Conservation (phyloP, 2,329 filamentous ascomycete species). For the Dryadomyces quercivorus region DNA sequence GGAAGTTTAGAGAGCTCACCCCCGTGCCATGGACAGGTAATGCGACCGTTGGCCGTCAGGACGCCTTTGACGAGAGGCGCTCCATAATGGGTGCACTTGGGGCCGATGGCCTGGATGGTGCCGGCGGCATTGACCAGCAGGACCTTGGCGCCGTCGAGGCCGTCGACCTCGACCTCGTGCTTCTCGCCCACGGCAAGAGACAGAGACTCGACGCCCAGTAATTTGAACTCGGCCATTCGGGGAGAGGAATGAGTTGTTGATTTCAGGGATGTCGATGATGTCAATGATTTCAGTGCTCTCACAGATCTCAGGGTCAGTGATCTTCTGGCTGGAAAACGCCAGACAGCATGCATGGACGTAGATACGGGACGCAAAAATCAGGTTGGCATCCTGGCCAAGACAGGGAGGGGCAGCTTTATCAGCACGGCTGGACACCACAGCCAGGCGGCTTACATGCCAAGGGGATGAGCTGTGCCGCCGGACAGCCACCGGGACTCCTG, state of each 20-base stretch:
- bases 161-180: constrained; percentile 81
- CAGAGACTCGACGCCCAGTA: constrained; percentile 67
- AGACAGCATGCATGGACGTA: background rate
- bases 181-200: constrained; percentile 71
- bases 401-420: too few relatives aligned
- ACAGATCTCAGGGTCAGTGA: too few relatives aligned
- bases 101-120: constrained; percentile 65
- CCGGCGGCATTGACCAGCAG: constrained; percentile 70
- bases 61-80: constrained; percentile 82
- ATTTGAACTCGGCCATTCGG: constrained; percentile 47
- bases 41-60: constrained; percentile 63
- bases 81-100: constrained; percentile 81
- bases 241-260: constrained; percentile 4
- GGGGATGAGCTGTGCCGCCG: too few relatives aligned
- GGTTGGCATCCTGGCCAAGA: background rate
- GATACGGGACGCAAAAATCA: background rate
- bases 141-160: constrained; percentile 74
- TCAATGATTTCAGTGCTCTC: too few relatives aligned
- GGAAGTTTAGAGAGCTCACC: constrained; percentile 39
- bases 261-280: too few relatives aligned
- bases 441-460: background rate
- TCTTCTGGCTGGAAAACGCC: background rate
- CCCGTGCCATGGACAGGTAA: constrained; percentile 96
- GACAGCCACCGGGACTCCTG: background rate
- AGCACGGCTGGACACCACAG: too few relatives aligned